phyloP scores from a whole-genome alignment of 2,329 filamentous ascomycete genomes.

The Fusarium gaditjirri region DNA sequence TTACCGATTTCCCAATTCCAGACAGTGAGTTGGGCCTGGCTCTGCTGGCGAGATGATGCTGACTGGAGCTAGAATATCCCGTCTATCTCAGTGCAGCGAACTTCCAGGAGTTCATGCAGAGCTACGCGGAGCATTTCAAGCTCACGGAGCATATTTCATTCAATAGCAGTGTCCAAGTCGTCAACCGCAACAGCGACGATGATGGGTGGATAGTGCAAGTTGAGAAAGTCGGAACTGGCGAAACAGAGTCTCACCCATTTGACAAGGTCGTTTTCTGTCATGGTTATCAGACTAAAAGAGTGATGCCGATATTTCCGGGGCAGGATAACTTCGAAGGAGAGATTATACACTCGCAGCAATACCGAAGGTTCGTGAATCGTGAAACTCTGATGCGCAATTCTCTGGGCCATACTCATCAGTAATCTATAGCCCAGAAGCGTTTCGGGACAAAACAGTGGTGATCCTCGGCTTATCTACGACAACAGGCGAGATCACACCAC shows the following conservation, averaged over 20 bases:
- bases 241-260: background rate
- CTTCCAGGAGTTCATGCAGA: slow-evolving; percentile 31
- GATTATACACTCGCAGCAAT: slow-evolving; percentile 24
- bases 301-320: slow-evolving; percentile 15
- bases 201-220: slow-evolving; percentile 6
- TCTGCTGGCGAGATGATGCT: background rate
- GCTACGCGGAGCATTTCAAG: slow-evolving; percentile 7
- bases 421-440: background rate
- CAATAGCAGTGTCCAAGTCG: background rate
- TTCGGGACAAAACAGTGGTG: slow-evolving; percentile 6
- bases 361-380: slow-evolving; percentile 1
- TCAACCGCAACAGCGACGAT: background rate
- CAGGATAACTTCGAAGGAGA: background rate
- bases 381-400: accelerated
- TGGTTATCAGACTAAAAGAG: slow-evolving; percentile 16
- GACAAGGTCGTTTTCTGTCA: slow-evolving; percentile 30
- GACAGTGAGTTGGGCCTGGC: background rate
- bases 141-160: slow-evolving; percentile 1
- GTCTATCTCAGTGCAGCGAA: slow-evolving; percentile 3
- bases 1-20: slow-evolving; percentile 24
- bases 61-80: background rate
- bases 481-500: slow-evolving; percentile 13
- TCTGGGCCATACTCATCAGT: accelerated
- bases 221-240: background rate
- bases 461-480: slow-evolving; percentile 12